These are phyloP conservation scores for Parachaetomium inaequale DNA, from an alignment of 495 filamentous ascomycete genomes.

Conservation along the genomic window DNA sequence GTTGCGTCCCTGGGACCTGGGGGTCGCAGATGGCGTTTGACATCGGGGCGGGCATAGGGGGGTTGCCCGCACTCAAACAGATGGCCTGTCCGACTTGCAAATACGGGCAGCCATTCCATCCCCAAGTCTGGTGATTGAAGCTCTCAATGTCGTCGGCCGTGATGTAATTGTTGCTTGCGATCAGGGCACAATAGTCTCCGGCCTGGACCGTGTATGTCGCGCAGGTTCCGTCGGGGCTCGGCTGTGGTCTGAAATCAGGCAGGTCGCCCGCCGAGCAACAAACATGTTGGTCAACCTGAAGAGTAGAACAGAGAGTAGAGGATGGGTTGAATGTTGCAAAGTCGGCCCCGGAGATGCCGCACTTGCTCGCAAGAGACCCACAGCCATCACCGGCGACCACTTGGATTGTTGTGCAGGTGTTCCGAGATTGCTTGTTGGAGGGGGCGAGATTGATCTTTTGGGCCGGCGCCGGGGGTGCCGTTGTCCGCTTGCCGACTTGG, in stretches of 20 bases:
- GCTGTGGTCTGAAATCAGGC: constrained; percentile 39
- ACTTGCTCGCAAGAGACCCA: not conserved
- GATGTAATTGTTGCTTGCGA: constrained; percentile 31
- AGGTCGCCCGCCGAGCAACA: constrained; percentile 45
- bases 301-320: constrained; percentile 33
- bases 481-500: no score
- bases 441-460: no score
- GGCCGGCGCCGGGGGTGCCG: no score
- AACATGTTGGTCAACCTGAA: constrained; percentile 37
- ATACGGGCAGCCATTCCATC: constrained; percentile 45
- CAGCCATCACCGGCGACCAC: constrained; percentile 37
- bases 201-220: constrained; percentile 32
- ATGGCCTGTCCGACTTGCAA: constrained; percentile 34
- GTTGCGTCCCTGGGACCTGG: constrained; percentile 36
- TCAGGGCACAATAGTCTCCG: constrained; percentile 34
- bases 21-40: constrained; percentile 46
- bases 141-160: constrained; percentile 33
- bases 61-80: constrained; percentile 47
- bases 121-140: constrained; percentile 50
- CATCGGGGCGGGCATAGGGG: constrained; percentile 44
- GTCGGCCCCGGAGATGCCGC: constrained; percentile 23
- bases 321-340: constrained; percentile 42
- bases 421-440: no score
- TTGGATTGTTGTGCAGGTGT: not conserved
- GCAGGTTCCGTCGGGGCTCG: constrained; percentile 44